These are phyloP conservation scores for Lachnellula occidentalis DNA, from an alignment of 2,329 filamentous ascomycete genomes.

Conservation along the genomic window DNA sequence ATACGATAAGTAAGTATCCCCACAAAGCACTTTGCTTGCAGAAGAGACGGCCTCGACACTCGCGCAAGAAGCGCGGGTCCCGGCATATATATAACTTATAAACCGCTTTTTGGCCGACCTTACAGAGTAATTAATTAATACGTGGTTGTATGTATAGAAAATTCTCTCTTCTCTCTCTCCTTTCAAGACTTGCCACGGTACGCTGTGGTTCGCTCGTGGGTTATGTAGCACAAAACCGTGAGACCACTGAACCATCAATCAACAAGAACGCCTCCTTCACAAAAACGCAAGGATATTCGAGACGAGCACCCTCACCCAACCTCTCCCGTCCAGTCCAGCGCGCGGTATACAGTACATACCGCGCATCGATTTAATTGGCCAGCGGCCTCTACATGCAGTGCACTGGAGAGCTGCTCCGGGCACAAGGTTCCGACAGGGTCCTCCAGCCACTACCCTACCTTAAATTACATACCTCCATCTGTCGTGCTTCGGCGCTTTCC, in stretches of 20 bases:
- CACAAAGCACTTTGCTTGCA: neutral
- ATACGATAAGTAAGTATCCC: neutral
- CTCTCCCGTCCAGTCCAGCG: too few species aligned
- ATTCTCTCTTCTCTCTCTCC: too few species aligned
- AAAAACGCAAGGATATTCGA: slow-evolving; percentile 11
- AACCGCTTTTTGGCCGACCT: neutral
- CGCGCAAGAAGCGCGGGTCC: neutral
- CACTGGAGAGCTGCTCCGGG: slow-evolving; percentile 9
- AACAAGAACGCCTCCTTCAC: slow-evolving; percentile 8
- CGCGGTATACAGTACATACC: too few species aligned
- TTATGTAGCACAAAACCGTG: neutral
- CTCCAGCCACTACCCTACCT: too few species aligned
- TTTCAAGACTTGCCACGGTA: too few species aligned
- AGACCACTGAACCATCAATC: neutral
- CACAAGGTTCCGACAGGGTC: slow-evolving; percentile 13
- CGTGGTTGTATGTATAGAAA: neutral
- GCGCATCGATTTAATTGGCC: too few species aligned
- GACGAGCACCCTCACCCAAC: slow-evolving; percentile 2
- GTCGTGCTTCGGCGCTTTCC: slow-evolving; percentile 21
- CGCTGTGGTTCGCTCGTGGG: neutral
- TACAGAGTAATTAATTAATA: too few species aligned
- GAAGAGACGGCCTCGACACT: neutral
- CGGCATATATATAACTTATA: too few species aligned
- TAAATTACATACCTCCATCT: too few species aligned
- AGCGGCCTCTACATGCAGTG: slow-evolving; percentile 4